Evolutionary conservation across 129 eudicot species (phyloP).

Genomic region (Lactuca sativa): DNA sequence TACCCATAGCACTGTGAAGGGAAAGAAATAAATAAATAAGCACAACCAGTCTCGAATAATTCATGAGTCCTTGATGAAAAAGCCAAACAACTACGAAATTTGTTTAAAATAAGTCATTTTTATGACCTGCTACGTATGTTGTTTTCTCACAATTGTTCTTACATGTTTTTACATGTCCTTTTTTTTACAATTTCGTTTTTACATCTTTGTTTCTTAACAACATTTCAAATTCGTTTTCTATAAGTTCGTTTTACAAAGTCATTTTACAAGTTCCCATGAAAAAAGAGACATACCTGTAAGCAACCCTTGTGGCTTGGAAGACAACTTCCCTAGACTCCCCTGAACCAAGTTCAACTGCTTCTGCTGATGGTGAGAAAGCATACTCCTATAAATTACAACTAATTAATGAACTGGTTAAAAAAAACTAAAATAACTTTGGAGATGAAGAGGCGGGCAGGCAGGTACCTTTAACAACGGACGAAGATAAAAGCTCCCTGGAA

Average conservation of each 20-base stretch:
- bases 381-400: constrained; percentile 61
- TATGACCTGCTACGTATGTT: no score
- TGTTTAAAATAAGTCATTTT: no score
- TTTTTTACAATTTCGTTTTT: no score
- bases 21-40: background rate
- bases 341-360: constrained; percentile 91
- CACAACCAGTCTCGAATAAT: background rate
- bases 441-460: background rate
- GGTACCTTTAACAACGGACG: constrained; percentile 94
- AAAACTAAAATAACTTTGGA: background rate
- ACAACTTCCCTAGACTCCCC: constrained; percentile 86
- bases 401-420: background rate
- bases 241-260: background rate
- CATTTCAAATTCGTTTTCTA: background rate
- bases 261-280: background rate
- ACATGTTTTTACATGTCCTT: background rate
- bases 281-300: constrained; percentile 68
- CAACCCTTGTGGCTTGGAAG: constrained; percentile 96
- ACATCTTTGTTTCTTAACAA: no score
- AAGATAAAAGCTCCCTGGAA: constrained; percentile 97
- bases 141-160: background rate
- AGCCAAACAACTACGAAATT: background rate
- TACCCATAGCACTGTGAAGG: constrained; percentile 82
- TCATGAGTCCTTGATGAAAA: background rate
- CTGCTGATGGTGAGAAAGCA: constrained; percentile 91